phyloP scores from a whole-genome alignment of 345 rosid genomes.

The Syzygium aromaticum region DNA sequence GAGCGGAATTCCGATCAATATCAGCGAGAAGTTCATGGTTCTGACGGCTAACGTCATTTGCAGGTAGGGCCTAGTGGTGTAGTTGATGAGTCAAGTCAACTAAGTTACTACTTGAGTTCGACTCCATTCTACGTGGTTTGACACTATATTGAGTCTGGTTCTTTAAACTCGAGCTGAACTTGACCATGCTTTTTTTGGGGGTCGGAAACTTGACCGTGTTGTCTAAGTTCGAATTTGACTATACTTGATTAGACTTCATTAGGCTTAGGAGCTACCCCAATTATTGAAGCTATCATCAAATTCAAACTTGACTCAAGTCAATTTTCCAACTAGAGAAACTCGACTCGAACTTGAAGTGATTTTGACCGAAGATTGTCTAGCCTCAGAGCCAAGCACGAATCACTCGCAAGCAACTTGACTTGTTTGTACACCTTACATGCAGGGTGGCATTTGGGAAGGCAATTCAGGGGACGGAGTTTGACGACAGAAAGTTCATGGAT shows the following conservation, averaged over 20 bases:
- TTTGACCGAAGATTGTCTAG: background rate
- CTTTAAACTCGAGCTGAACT: background rate
- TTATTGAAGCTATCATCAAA: background rate
- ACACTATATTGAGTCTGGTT: background rate
- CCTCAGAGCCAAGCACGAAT: background rate
- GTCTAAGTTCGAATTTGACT: background rate
- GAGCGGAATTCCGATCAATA: conserved; percentile 4
- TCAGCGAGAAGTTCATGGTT: conserved; percentile 16
- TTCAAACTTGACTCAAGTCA: background rate
- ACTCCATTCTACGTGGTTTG: background rate
- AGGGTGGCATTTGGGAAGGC: conserved; percentile 18
- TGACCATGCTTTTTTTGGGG: no score
- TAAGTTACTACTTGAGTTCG: background rate
- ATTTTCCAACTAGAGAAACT: background rate
- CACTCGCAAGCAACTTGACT: background rate
- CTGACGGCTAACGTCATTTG: conserved; percentile 5
- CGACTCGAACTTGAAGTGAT: background rate
- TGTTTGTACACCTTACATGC: background rate
- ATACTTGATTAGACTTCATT: background rate
- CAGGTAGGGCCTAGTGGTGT: background rate
- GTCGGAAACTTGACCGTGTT: background rate
- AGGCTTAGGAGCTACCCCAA: background rate
- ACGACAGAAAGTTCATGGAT: background rate
- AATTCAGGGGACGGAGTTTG: conserved; percentile 5
- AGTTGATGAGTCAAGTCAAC: background rate